Evolutionary conservation across 78 protist species (phyloP).

Genomic region (Paratrimastix pyriformis): DNA sequence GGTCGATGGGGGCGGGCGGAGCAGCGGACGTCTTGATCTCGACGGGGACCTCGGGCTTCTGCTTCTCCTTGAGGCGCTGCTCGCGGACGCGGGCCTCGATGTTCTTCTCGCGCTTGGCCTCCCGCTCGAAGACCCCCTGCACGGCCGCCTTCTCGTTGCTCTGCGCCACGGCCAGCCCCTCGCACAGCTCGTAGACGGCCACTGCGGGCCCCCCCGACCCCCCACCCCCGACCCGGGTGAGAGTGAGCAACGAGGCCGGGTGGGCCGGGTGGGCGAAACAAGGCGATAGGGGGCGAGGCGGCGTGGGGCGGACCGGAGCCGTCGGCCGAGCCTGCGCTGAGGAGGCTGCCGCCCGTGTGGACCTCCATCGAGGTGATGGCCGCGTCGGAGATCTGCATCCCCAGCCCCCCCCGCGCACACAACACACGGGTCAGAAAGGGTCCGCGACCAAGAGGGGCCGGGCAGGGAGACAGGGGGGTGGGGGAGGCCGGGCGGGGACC

Average conservation of each 20-base stretch:
- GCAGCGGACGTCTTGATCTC: too few species aligned
- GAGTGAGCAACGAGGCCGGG: too few species aligned
- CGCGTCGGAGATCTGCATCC: conserved; percentile 11
- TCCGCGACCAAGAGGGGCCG: not conserved
- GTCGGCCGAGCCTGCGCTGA: conserved; percentile 52
- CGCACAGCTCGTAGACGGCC: conserved; percentile 44
- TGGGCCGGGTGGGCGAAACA: too few species aligned
- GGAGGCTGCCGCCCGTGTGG: conserved; percentile 31
- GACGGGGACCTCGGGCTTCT: not conserved
- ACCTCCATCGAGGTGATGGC: conserved; percentile 33
- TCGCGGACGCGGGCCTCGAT: conserved; percentile 48
- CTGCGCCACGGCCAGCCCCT: conserved; percentile 13
- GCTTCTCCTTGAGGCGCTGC: conserved; percentile 15
- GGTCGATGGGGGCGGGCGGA: too few species aligned
- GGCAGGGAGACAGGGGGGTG: too few species aligned
- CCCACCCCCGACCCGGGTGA: too few species aligned
- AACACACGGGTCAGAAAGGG: too few species aligned
- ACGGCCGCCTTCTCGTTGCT: conserved; percentile 42
- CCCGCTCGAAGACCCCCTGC: conserved; percentile 18
- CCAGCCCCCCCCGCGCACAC: not conserved
- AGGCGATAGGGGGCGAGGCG: too few species aligned
- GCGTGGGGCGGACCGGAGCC: too few species aligned
- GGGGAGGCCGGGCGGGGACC: conserved; percentile 6
- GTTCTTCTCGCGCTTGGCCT: conserved; percentile 49
- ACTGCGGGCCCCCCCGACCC: too few species aligned